Percentiles rank a stretch among this genome's conserved stretches.
These are phyloP conservation scores for Mediolabrus comicus DNA, from an alignment of 108 stramenopile species.

Conservation along the genomic window DNA sequence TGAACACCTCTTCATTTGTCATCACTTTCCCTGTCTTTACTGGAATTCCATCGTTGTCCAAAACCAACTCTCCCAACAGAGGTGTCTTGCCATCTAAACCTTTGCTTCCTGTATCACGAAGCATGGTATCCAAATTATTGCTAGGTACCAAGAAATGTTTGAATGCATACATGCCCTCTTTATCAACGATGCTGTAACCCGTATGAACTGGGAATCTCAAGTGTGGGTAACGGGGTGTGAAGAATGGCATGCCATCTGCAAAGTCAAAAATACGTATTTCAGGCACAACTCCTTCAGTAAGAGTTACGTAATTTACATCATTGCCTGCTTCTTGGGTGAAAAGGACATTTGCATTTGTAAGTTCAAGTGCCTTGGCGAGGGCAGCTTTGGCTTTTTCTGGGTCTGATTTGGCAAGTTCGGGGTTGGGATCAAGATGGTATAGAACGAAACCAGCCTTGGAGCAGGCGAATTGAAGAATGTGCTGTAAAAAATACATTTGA, in stretches of 20 bases:
- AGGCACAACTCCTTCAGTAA: slow-evolving; percentile 71
- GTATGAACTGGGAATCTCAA: slow-evolving; percentile 84
- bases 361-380: slow-evolving; percentile 64
- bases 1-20: slow-evolving; percentile 77
- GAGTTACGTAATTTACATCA: slow-evolving; percentile 80
- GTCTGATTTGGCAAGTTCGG: slow-evolving; percentile 63
- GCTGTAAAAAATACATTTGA: slow-evolving; percentile 42
- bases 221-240: slow-evolving; percentile 84
- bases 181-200: slow-evolving; percentile 83
- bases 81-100: slow-evolving; percentile 65
- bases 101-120: slow-evolving; percentile 39
- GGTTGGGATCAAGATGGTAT: slow-evolving; percentile 72
- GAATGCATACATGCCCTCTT: slow-evolving; percentile 70
- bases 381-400: slow-evolving; percentile 65
- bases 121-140: slow-evolving; percentile 53
- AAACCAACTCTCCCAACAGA: slow-evolving; percentile 64
- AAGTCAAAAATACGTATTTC: slow-evolving; percentile 82
- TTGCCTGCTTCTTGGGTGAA: slow-evolving; percentile 80
- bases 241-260: slow-evolving; percentile 77
- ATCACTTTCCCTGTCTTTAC: slow-evolving; percentile 60
- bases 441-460: slow-evolving; percentile 84
- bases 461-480: slow-evolving; percentile 90
- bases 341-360: slow-evolving; percentile 83
- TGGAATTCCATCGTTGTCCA: slow-evolving; percentile 70
- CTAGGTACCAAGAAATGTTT: slow-evolving; percentile 74